Percentiles rank a stretch among this genome's conserved stretches.
These are phyloP conservation scores for Helicocarpus griseus DNA, from an alignment of 2,329 filamentous ascomycete species.

Conservation along the genomic window DNA sequence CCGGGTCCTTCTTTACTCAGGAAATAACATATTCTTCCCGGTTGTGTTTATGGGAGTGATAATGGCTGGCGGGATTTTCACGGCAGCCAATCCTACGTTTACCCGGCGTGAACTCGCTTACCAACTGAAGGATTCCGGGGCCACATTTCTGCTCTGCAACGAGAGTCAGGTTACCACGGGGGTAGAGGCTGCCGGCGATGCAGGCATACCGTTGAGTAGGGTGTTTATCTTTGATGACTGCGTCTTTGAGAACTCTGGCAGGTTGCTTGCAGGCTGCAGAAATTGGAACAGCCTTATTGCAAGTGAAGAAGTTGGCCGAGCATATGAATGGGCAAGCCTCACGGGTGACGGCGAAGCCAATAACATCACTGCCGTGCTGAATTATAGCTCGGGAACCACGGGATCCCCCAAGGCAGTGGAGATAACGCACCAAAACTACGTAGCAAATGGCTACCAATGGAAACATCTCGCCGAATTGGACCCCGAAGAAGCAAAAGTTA, in stretches of 20 bases:
- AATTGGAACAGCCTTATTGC: conserved; percentile 58
- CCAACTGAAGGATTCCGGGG: conserved; percentile 62
- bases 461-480: neutral
- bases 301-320: conserved; percentile 39
- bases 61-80: conserved; percentile 70
- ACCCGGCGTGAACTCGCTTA: conserved; percentile 62
- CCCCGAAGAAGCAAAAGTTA: conserved; percentile 43
- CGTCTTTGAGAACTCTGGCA: conserved; percentile 25
- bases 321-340: conserved; percentile 53
- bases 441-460: conserved; percentile 50
- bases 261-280: conserved; percentile 30
- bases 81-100: conserved; percentile 61
- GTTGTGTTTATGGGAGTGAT: conserved; percentile 59
- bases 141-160: conserved; percentile 55
- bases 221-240: conserved; percentile 59
- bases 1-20: conserved; percentile 61
- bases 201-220: conserved; percentile 43
- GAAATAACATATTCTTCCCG: conserved; percentile 65
- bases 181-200: conserved; percentile 52
- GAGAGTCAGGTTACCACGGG: conserved; percentile 51
- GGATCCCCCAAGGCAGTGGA: conserved; percentile 76
- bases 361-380: conserved; percentile 54
- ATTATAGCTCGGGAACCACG: conserved; percentile 66
- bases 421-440: conserved; percentile 66
- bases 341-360: neutral